phyloP scores from a whole-genome alignment of 2,329 filamentous ascomycete genomes.

The Hansfordia pulvinata region DNA sequence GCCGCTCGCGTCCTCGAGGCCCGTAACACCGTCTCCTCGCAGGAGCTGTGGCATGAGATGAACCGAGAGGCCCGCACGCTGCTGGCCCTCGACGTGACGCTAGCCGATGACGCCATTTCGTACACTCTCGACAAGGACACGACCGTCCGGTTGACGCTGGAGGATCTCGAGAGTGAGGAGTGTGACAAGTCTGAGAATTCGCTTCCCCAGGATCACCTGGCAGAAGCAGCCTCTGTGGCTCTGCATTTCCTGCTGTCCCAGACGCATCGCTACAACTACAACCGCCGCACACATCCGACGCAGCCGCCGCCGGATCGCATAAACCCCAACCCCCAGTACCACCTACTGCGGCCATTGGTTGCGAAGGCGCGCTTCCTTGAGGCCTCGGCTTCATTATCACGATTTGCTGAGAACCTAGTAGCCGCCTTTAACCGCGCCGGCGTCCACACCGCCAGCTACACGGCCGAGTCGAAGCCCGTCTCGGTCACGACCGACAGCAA shows the following conservation, averaged over 20 bases:
- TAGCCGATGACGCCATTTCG: conserved; percentile 42
- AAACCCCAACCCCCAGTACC: conserved; percentile 26
- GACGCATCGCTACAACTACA: conserved; percentile 63
- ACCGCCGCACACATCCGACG: conserved; percentile 48
- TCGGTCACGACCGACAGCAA: conserved; percentile 10
- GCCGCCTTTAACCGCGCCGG: conserved; percentile 31
- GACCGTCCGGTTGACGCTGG: conserved; percentile 55
- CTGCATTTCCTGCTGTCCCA: conserved; percentile 68
- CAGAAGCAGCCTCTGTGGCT: conserved; percentile 51
- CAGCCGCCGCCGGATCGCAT: conserved; percentile 21
- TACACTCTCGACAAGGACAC: conserved; percentile 38
- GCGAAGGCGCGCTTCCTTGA: conserved; percentile 30
- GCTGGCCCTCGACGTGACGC: conserved; percentile 55
- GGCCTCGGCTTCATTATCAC: conserved; percentile 31
- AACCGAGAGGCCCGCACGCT: conserved; percentile 67
- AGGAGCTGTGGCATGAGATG: conserved; percentile 86
- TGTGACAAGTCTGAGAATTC: conserved; percentile 17
- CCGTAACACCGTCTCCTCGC: conserved; percentile 65
- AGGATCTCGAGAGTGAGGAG: conserved; percentile 41
- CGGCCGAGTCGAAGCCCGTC: conserved; percentile 23
- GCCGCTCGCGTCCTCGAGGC: conserved; percentile 61
- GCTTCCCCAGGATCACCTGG: conserved; percentile 33
- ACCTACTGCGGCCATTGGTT: conserved; percentile 37
- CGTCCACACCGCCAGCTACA: conserved; percentile 25
- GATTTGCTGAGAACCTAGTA: conserved; percentile 28